Conservation (phyloP, 495 filamentous ascomycete genomes). For the Neurospora sp. region DNA sequence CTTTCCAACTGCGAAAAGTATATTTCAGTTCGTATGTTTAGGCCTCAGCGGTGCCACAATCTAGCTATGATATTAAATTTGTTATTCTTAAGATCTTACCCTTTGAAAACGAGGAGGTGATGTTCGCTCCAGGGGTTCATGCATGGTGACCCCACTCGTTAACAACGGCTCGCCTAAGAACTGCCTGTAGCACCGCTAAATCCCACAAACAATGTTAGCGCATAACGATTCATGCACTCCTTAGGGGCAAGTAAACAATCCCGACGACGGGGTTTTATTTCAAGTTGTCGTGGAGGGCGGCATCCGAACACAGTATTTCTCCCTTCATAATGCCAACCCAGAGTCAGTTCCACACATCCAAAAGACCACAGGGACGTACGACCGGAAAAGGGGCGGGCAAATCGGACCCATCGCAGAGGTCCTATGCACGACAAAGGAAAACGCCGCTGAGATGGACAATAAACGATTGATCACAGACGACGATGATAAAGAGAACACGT, state of each 20-base stretch:
- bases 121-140: not conserved
- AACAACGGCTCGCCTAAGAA: not conserved
- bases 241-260: not conserved
- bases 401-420: not conserved
- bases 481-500: not conserved
- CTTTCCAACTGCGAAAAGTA: not conserved
- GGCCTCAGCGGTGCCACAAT: fast-evolving
- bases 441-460: not conserved
- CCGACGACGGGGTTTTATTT: not conserved
- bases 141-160: not conserved
- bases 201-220: not conserved
- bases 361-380: not conserved
- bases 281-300: not conserved
- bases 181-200: not conserved
- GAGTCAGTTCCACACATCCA: too few relatives aligned
- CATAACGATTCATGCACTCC: not conserved
- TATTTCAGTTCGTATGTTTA: fast-evolving
- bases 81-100: not conserved
- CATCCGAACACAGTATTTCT: not conserved
- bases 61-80: not conserved
- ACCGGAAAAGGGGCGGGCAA: not conserved
- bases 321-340: not conserved
- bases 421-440: not conserved
- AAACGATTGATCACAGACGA: not conserved
- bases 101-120: not conserved